Evolutionary conservation across 148 eudicot genomes (phyloP).

Genomic region (Polygonum aviculare): DNA sequence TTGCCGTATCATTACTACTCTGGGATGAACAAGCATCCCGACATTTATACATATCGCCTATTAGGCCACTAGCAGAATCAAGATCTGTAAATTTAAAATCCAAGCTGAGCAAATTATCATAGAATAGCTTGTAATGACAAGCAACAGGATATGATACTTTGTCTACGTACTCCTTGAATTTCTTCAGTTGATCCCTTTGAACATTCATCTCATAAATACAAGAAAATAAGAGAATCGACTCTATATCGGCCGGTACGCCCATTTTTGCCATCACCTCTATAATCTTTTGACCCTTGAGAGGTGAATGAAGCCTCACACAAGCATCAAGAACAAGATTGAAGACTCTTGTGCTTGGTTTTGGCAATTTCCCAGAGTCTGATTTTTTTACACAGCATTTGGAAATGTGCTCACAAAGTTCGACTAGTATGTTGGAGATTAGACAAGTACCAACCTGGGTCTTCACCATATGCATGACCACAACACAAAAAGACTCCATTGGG

Average conservation of each 20-base stretch:
- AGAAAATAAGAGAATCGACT: conserved; percentile 46
- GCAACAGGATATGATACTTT: conserved; percentile 36
- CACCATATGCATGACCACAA: conserved; percentile 69
- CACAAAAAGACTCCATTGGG: conserved; percentile 30
- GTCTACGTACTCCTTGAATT: conserved; percentile 45
- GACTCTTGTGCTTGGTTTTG: conserved; percentile 45
- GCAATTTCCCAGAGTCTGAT: conserved; percentile 20
- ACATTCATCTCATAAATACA: conserved; percentile 64
- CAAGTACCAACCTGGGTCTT: conserved; percentile 57
- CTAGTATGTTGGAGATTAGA: conserved; percentile 69
- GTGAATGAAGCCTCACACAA: conserved; percentile 46
- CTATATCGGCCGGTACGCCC: conserved; percentile 60
- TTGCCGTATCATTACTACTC: conserved; percentile 23
- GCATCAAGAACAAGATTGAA: conserved; percentile 83
- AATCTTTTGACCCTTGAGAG: conserved; percentile 57
- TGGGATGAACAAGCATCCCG: conserved; percentile 20
- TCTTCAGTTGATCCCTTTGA: conserved; percentile 72
- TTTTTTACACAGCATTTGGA: conserved; percentile 21
- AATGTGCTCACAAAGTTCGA: conserved; percentile 48
- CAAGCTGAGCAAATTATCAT: conserved; percentile 56
- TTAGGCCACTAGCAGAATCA: conserved; percentile 54
- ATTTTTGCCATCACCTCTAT: conserved; percentile 64
- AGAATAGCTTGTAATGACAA: conserved; percentile 51
- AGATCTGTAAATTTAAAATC: conserved; percentile 66
- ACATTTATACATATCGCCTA: conserved; percentile 40